Percentiles rank a stretch among this genome's conserved stretches.
phyloP scores from a whole-genome alignment of 352 stramenopile species.

The Phytophthora ramorum region DNA sequence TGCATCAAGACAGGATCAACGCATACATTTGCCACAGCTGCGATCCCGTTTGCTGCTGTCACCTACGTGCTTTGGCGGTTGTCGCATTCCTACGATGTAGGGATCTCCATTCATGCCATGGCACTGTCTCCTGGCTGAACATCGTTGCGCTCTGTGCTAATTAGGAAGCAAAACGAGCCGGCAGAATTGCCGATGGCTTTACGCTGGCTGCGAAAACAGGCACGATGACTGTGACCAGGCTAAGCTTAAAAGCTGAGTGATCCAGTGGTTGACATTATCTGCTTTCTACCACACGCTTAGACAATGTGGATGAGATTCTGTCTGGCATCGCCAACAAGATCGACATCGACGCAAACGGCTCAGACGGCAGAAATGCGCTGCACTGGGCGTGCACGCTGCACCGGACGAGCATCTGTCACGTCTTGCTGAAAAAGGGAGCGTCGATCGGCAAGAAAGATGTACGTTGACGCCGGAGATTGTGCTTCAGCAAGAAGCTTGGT shows the following conservation, averaged over 20 bases:
- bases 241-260: too few relatives aligned
- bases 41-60: conserved; percentile 47
- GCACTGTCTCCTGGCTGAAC: background rate
- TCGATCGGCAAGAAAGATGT: conserved; percentile 83
- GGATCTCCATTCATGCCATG: background rate
- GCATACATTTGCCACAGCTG: conserved; percentile 47
- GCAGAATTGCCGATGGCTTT: conserved; percentile 69
- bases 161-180: conserved; percentile 49
- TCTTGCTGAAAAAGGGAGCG: conserved; percentile 85
- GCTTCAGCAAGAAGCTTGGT: too few relatives aligned
- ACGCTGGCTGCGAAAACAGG: conserved; percentile 77
- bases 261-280: background rate
- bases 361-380: conserved; percentile 78
- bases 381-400: conserved; percentile 85
- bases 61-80: conserved; percentile 70
- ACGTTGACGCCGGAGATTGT: conserved; percentile 1
- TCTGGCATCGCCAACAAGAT: conserved; percentile 72
- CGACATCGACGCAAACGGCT: conserved; percentile 77
- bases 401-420: conserved; percentile 76
- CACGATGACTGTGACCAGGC: background rate
- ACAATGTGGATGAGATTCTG: conserved; percentile 82
- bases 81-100: conserved; percentile 68
- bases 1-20: conserved; percentile 58
- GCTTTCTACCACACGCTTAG: conserved; percentile 21
- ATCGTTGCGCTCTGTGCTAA: conserved; percentile 1